A percentile compares a stretch with the other conserved stretches of the same genome.
Conservation (phyloP, 768 basidiomycete genomes). For the Agaricus bisporus region DNA sequence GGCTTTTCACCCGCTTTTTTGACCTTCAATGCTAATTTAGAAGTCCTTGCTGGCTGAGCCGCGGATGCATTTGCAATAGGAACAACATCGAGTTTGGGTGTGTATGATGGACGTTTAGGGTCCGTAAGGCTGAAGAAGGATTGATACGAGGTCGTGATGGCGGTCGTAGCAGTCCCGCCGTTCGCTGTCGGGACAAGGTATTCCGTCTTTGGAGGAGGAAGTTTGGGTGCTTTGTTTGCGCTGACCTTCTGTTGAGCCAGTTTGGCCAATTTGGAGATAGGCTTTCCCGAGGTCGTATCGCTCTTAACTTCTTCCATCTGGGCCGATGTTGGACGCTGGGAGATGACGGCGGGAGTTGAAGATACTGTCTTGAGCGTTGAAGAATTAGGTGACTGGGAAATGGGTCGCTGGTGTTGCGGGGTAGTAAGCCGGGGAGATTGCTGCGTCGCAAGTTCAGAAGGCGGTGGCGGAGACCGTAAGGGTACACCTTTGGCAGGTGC, state of each 20-base stretch:
- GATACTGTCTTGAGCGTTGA: not conserved
- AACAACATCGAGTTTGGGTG: conserved; percentile 37
- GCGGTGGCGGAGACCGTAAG: not conserved
- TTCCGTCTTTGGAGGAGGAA: conserved; percentile 50
- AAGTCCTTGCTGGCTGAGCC: conserved; percentile 36
- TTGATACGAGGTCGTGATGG: conserved; percentile 79
- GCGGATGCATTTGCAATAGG: conserved; percentile 26
- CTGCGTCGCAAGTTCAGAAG: conserved; percentile 9
- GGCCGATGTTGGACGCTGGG: not conserved
- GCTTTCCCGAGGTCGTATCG: conserved; percentile 11
- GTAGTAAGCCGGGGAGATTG: not conserved
- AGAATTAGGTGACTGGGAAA: not conserved
- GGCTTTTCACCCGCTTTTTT: conserved; percentile 47
- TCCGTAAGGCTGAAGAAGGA: conserved; percentile 59
- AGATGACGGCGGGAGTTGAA: not conserved
- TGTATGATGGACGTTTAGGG: conserved; percentile 34
- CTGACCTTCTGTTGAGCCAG: conserved; percentile 58
- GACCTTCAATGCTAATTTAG: conserved; percentile 74
- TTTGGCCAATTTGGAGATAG: conserved; percentile 44
- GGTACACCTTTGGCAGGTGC: conserved; percentile 7
- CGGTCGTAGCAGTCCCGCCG: conserved; percentile 75
- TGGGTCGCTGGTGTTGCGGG: not conserved
- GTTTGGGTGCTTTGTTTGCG: conserved; percentile 38
- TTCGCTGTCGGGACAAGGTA: conserved; percentile 78
- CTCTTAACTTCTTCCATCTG: conserved; percentile 1